Evolutionary conservation across 352 stramenopile genomes (phyloP).

Genomic region (Pythium volutum): DNA sequence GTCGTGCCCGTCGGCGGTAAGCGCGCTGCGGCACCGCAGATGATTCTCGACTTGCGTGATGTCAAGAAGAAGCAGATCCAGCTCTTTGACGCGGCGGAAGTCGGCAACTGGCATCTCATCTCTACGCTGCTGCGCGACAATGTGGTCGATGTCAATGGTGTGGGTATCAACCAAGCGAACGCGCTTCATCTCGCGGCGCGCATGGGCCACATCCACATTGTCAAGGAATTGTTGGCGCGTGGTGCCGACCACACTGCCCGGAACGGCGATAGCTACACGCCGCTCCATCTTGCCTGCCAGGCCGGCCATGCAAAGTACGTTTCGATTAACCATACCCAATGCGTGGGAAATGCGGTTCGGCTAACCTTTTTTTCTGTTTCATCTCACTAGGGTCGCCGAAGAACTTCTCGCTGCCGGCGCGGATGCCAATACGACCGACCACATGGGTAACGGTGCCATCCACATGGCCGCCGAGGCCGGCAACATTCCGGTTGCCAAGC

Average conservation of each 20-base stretch:
- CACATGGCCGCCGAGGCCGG: conserved; percentile 77
- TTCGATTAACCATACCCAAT: neutral
- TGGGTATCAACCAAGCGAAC: conserved; percentile 84
- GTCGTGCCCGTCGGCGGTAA: conserved; percentile 25
- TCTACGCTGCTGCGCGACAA: conserved; percentile 78
- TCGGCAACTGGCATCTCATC: conserved; percentile 83
- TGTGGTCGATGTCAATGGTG: conserved; percentile 83
- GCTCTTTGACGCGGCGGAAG: conserved; percentile 80
- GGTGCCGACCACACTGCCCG: conserved; percentile 61
- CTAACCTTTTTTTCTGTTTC: conserved; percentile 18
- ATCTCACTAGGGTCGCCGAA: conserved; percentile 49
- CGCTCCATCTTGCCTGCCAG: conserved; percentile 72
- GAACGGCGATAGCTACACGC: conserved; percentile 80
- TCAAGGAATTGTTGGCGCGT: conserved; percentile 69
- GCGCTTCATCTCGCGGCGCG: conserved; percentile 71
- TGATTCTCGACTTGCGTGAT: conserved; percentile 81
- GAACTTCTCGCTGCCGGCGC: conserved; percentile 66
- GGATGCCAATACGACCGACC: conserved; percentile 77
- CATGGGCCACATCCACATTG: conserved; percentile 74
- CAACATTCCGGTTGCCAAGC: conserved; percentile 76
- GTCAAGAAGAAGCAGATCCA: conserved; percentile 90
- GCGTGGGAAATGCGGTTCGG: neutral
- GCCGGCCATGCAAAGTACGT: conserved; percentile 63
- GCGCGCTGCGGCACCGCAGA: conserved; percentile 59
- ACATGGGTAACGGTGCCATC: conserved; percentile 80